Conservation (phyloP, 345 rosid genomes). For the Eucalyptus pauciflora region DNA sequence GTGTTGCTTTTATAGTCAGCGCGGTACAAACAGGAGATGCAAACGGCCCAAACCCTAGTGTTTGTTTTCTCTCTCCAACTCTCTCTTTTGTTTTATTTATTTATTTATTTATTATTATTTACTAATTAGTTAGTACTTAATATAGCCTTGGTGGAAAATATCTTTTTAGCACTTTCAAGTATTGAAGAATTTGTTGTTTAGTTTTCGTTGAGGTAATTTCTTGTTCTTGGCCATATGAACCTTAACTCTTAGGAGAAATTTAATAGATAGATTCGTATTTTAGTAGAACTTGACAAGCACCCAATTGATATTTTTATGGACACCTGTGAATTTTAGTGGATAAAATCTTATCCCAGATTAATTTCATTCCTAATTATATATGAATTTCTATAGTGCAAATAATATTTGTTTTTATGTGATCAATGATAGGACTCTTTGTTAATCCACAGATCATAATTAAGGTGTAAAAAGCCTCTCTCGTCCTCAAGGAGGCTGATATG, state of each 20-base stretch:
- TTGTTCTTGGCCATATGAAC: not conserved
- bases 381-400: not conserved
- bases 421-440: not conserved
- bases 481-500: fast-evolving
- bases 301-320: not conserved
- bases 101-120: fast-evolving
- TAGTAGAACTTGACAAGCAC: not conserved
- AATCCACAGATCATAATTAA: not conserved
- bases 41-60: not conserved
- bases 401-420: not conserved
- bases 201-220: not conserved
- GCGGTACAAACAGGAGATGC: not conserved
- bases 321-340: fast-evolving
- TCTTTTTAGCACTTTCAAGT: not conserved
- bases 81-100: not conserved
- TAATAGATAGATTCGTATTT: not conserved
- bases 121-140: not conserved
- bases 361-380: not conserved
- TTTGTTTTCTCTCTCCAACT: not conserved
- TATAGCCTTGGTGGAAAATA: not conserved
- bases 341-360: not conserved
- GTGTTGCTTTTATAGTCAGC: not conserved
- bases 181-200: not conserved
- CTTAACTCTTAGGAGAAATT: not conserved
- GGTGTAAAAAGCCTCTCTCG: not conserved